Percentiles rank a stretch among this genome's conserved stretches.
phyloP scores from a whole-genome alignment of 73 alveolate genomes.

The Urostyla sp. region DNA sequence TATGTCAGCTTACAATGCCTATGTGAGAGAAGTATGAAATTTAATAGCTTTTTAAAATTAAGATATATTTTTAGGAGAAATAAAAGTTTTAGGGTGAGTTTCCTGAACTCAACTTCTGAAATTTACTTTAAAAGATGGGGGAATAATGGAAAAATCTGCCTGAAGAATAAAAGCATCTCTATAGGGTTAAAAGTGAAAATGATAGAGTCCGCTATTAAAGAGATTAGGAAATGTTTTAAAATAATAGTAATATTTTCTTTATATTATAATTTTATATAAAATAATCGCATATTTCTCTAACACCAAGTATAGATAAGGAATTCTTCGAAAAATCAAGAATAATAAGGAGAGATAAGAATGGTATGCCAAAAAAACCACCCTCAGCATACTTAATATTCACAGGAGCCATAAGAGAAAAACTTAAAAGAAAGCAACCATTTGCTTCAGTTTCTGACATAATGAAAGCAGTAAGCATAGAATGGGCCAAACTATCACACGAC shows the following conservation, averaged over 20 bases:
- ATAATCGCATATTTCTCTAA: neutral
- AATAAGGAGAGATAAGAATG: slow-evolving; percentile 27
- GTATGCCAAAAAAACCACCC: slow-evolving; percentile 45
- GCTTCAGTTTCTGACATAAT: slow-evolving; percentile 20
- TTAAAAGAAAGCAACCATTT: slow-evolving; percentile 36
- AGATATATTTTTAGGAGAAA: slow-evolving; percentile 5
- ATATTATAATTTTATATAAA: neutral
- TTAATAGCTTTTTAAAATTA: neutral
- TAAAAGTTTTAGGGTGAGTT: neutral
- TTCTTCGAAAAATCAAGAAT: neutral
- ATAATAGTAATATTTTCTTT: neutral
- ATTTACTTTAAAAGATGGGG: slow-evolving; percentile 22
- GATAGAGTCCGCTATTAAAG: neutral
- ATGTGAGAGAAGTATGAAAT: slow-evolving; percentile 14
- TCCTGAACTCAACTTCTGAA: neutral
- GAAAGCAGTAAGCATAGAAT: slow-evolving; percentile 48
- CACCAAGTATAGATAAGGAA: neutral
- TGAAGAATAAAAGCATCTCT: slow-evolving; percentile 2
- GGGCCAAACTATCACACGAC: slow-evolving; percentile 39
- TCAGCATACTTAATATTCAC: slow-evolving; percentile 49
- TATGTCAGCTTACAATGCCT: slow-evolving; percentile 17
- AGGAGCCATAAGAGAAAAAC: neutral
- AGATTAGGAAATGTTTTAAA: neutral
- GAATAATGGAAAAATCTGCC: slow-evolving; percentile 38
- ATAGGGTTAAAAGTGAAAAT: slow-evolving; percentile 6